Evolutionary conservation across 208 protist genomes (phyloP).

Genomic region (Acanthamoeba triangularis): DNA sequence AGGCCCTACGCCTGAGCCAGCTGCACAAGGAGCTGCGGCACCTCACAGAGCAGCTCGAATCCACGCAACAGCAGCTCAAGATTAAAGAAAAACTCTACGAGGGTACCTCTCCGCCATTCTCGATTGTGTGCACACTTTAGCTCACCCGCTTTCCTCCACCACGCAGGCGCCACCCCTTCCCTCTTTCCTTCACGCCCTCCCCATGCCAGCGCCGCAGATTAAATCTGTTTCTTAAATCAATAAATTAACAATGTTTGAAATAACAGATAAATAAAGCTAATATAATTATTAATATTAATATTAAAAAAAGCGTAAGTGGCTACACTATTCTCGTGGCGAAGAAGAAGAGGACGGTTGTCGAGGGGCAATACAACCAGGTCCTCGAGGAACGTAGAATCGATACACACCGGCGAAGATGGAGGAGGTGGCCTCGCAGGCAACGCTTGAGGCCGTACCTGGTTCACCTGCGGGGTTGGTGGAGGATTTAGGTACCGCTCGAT

Average conservation of each 20-base stretch:
- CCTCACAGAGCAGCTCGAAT: neutral
- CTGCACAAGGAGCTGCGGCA: neutral
- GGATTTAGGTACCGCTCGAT: no score
- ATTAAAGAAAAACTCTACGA: constrained; percentile 50
- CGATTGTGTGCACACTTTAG: neutral
- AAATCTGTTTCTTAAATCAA: neutral
- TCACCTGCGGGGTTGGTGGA: no score
- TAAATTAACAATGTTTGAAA: neutral
- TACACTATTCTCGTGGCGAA: no score
- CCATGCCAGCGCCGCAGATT: neutral
- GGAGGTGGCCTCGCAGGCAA: no score
- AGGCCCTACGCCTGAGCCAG: neutral
- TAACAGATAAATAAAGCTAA: no score
- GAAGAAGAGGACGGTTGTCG: no score
- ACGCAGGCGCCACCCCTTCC: neutral
- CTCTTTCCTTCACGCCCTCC: neutral
- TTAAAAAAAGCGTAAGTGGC: no score
- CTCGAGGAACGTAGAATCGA: no score
- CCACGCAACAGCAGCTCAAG: constrained; percentile 23
- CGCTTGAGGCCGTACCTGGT: no score
- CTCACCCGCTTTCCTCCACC: neutral
- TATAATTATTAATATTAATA: no score
- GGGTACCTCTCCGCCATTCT: neutral
- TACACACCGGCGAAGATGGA: no score
- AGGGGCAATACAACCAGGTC: no score